Evolutionary conservation across 768 basidiomycete genomes (phyloP).

Genomic region (Tephrocybe sp.): DNA sequence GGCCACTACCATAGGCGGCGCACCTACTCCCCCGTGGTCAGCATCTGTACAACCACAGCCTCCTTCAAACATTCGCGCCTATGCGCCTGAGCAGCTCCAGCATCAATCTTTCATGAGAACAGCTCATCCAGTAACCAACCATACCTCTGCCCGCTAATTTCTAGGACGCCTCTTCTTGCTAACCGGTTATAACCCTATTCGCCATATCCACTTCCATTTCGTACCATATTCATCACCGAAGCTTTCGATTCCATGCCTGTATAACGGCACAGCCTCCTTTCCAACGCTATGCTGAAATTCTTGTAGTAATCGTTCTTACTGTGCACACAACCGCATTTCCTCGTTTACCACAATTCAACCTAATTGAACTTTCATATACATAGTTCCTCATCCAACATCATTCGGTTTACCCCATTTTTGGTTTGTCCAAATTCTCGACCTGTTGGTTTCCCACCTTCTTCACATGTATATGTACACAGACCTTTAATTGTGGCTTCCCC

Average conservation of each 20-base stretch:
- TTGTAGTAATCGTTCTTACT: slow-evolving; percentile 4
- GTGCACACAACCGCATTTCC: slow-evolving; percentile 10
- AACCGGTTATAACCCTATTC: slow-evolving; percentile 9
- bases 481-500: not conserved
- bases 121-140: slow-evolving; percentile 25
- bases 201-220: not conserved
- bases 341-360: slow-evolving; percentile 16
- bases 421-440: no score
- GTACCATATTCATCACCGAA: not conserved
- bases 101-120: slow-evolving; percentile 38
- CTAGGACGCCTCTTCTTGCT: slow-evolving; percentile 18
- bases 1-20: slow-evolving; percentile 17
- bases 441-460: not conserved
- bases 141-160: slow-evolving; percentile 24
- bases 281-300: slow-evolving; percentile 7
- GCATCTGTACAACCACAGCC: slow-evolving; percentile 16
- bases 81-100: slow-evolving; percentile 34
- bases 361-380: slow-evolving; percentile 12
- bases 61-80: slow-evolving; percentile 19
- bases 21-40: slow-evolving; percentile 30
- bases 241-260: slow-evolving; percentile 14
- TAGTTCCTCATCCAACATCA: no score
- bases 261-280: slow-evolving; percentile 15
- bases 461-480: no score
- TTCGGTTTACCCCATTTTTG: not conserved